Conservation (phyloP, 129 eudicot genomes). For the Centella asiatica region DNA sequence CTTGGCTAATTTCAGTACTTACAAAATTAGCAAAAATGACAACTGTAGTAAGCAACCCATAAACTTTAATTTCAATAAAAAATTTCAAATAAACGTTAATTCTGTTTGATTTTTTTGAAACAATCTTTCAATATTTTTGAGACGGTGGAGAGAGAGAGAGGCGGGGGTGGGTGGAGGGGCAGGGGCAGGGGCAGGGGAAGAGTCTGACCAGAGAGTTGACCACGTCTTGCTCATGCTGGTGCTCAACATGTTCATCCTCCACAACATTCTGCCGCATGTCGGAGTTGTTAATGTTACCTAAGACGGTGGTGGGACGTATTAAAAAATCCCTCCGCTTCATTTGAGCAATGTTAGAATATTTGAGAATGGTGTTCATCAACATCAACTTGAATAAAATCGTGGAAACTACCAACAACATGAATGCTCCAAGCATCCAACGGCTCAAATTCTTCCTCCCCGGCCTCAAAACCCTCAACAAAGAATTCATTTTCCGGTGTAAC, state of each 20-base stretch:
- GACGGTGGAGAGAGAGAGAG: too few species aligned
- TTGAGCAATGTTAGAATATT: background rate
- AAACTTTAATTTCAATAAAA: too few species aligned
- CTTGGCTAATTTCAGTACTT: too few species aligned
- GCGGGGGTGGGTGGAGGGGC: background rate
- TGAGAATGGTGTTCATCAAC: constrained; percentile 17
- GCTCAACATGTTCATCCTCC: background rate
- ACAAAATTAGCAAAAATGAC: too few species aligned
- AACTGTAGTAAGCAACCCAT: too few species aligned
- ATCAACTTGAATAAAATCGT: constrained; percentile 20
- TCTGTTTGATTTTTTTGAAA: too few species aligned
- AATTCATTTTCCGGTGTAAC: constrained; percentile 11
- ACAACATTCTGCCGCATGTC: background rate
- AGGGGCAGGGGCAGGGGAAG: background rate
- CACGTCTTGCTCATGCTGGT: background rate
- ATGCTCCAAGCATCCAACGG: constrained; percentile 12
- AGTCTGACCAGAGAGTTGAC: background rate
- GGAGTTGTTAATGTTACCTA: background rate
- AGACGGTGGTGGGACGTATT: constrained; percentile 3
- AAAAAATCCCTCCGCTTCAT: constrained; percentile 16
- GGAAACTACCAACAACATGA: constrained; percentile 3
- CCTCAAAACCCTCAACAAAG: constrained; percentile 15
- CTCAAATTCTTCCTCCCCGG: constrained; percentile 20
- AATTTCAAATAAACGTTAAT: too few species aligned
- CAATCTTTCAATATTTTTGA: too few species aligned